Evolutionary conservation across 2,329 filamentous ascomycete species (phyloP), one percentile per base, ranked within the genome.

Genomic region (Ascochyta viciae-villosae): DNA sequence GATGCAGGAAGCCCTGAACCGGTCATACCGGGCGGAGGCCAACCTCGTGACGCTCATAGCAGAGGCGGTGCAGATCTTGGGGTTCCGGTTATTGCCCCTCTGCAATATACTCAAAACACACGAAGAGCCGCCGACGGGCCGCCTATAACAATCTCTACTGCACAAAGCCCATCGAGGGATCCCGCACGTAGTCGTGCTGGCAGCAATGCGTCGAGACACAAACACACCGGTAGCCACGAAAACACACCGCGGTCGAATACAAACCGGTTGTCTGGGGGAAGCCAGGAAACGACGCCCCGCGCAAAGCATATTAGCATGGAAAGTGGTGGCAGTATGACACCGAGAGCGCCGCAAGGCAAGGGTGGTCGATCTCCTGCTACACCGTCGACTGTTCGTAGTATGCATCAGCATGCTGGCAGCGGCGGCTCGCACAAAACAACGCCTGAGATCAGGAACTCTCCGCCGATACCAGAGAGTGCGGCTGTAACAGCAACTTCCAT

Each of bases 261-360:
- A 31, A 68, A 71, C 26, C 68, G 69, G 31, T 61, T 53, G 19
- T 47, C 60, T 13, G 63, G 63, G 40, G 65, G 62, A 2, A 73
- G 67, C 52, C 71, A 73, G 43, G 65, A 74, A 12, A 72, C 65
- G 19, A 74, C 73, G 40, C 72, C 73, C 24, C 70, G 72, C 19
- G 58, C 65, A 23, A 64, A 57, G 27, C 71, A 73, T 49, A 41
- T 61, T 41, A 73, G 72, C 42, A 46, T 66, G 26, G 72, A 71
- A 44, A 74, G 71, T 29, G 66, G 70, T 19, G 67, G 65, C 6
- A 74, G 68, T 41, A 69, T 70, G 22, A 75, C 73, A 3, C 73
- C 70, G 5, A 59, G 71, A 47, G 69, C 68, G 33, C 61, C 67
- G 3, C 73, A 71, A 57, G 66, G 65, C n/a, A 54, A 52, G 42